These are phyloP conservation scores for Neofusicoccum parvum DNA, from an alignment of 2,329 filamentous ascomycete species.

Conservation along the genomic window DNA sequence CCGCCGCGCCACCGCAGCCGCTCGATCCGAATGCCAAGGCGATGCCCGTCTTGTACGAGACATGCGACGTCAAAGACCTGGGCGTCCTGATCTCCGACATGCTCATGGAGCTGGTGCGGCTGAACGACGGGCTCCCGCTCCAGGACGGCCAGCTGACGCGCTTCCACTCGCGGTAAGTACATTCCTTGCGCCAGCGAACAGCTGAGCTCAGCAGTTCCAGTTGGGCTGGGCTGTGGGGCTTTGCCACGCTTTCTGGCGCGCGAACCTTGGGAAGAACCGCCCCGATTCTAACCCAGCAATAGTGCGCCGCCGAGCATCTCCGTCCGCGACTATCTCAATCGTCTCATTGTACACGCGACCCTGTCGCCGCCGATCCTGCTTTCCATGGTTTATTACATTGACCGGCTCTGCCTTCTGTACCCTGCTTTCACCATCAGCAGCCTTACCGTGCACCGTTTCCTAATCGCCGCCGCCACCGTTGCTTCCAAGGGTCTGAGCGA, in stretches of 20 bases:
- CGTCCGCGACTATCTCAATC: constrained; percentile 88
- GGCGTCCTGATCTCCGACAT: constrained; percentile 91
- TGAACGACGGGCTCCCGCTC: constrained; percentile 86
- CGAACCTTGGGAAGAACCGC: background rate
- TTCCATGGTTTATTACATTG: constrained; percentile 99
- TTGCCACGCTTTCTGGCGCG: background rate
- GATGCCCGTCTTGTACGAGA: constrained; percentile 77
- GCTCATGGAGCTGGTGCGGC: constrained; percentile 90
- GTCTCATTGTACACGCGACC: constrained; percentile 90
- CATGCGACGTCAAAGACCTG: constrained; percentile 80
- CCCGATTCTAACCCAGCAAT: constrained; percentile 10
- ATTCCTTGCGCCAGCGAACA: background rate
- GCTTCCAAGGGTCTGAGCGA: constrained; percentile 95
- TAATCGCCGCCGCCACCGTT: constrained; percentile 94
- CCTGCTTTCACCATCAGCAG: constrained; percentile 95
- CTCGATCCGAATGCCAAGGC: constrained; percentile 50
- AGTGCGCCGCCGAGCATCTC: constrained; percentile 85
- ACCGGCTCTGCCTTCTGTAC: constrained; percentile 88
- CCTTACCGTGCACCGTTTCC: constrained; percentile 92
- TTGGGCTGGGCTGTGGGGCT: background rate
- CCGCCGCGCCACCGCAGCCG: constrained; percentile 18
- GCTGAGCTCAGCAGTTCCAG: background rate
- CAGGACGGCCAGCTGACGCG: constrained; percentile 84
- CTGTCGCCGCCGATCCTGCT: constrained; percentile 91
- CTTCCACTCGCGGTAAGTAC: constrained; percentile 82